Base-by-base conservation (phyloP, 2,329 filamentous ascomycete genomes). In the Dactylellina cionopaga region DNA sequence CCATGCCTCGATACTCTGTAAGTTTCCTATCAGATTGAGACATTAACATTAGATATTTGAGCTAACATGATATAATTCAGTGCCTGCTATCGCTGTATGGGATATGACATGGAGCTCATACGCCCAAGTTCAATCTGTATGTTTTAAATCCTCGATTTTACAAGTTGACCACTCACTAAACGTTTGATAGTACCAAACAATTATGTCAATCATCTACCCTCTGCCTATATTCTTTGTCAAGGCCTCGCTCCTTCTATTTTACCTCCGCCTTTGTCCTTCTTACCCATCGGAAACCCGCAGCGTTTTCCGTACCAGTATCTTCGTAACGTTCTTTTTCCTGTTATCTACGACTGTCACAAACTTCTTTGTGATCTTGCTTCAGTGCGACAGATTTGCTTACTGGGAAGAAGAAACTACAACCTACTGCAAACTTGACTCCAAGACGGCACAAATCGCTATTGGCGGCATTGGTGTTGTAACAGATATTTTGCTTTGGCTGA, bases 21-120 rank as follows among this genome's bases (percentile, higher is more conserved):
- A 59, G 68, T 66, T 29, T 25, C n/a, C n/a, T n/a, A n/a, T n/a
- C n/a, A n/a, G n/a, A n/a, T n/a, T n/a, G n/a, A n/a, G n/a, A n/a
- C n/a, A n/a, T n/a, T n/a, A n/a, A n/a, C n/a, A n/a, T n/a, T n/a
- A 25, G 2, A 4, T 9, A 5, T 5, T 3, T n/a, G 17, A 19
- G 13, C 13, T 44, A 4, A 41, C 5, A 43, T 65, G 17, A 44
- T 29, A 31, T 46, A 5, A 25, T 41, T 5, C 33, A 72, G 68
- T 44, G 7, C 68, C 68, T 10, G 54, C 59, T 19, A 39, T 65
- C 5, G 39, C 59, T n/a, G 17, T 72, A 2, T 72, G 68, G 68
- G 68, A 72, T 52, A 65, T 72, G 54, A 58, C 44, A 5, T 72
- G 59, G 59, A 72, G 65, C 29, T 60, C 68, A 6, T 72, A 72